phyloP scores from a whole-genome alignment of 805 yeast species.

The Yarrowia sp. region DNA sequence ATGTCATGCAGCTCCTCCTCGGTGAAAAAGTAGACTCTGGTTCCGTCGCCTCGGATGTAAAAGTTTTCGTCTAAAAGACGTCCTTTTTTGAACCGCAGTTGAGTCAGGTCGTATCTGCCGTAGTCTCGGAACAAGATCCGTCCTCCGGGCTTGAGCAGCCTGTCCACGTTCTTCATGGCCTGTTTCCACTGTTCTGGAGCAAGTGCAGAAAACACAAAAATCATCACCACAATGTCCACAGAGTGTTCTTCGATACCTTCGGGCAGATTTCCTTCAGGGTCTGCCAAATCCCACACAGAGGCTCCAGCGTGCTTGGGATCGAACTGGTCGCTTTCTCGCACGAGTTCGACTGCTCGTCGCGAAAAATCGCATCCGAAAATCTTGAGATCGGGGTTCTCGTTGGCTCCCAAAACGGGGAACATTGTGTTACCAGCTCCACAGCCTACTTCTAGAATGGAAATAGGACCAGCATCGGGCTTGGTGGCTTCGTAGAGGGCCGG shows the following conservation, averaged over 20 bases:
- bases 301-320: constrained; percentile 65
- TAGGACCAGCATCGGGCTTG: constrained; percentile 63
- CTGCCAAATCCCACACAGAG: constrained; percentile 93
- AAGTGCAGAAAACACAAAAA: constrained; percentile 89
- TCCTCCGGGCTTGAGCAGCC: constrained; percentile 89
- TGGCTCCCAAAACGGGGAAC: constrained; percentile 81
- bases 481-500: constrained; percentile 81
- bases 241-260: constrained; percentile 78
- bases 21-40: constrained; percentile 93
- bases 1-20: constrained; percentile 83
- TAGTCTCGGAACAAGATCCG: constrained; percentile 85
- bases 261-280: constrained; percentile 68
- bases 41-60: constrained; percentile 96
- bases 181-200: constrained; percentile 86
- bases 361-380: constrained; percentile 89
- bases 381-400: constrained; percentile 69
- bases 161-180: constrained; percentile 68
- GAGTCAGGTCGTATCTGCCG: constrained; percentile 94
- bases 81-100: constrained; percentile 85
- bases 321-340: constrained; percentile 60
- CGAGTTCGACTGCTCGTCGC: constrained; percentile 83
- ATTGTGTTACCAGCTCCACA: constrained; percentile 98
- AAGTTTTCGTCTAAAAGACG: constrained; percentile 87
- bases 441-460: constrained; percentile 83
- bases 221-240: constrained; percentile 89